These are phyloP conservation scores for Plasmodium cynomolgi DNA, from an alignment of 169 alveolate species.

Conservation along the genomic window DNA sequence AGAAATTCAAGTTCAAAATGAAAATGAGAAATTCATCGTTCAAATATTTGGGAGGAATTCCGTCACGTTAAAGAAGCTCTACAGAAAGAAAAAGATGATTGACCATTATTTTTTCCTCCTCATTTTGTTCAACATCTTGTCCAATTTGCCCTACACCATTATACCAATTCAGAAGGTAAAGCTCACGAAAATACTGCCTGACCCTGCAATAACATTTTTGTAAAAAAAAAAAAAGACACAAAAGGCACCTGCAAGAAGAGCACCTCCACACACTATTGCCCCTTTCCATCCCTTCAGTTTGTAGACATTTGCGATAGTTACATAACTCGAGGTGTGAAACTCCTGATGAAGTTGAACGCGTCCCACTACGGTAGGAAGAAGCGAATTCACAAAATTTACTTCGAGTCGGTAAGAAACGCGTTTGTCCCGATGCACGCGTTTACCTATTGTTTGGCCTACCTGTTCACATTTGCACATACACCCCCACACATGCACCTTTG, in stretches of 20 bases:
- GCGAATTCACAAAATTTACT: slow-evolving; percentile 65
- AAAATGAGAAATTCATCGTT: slow-evolving; percentile 52
- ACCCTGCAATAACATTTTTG: neutral
- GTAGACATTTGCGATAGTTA: slow-evolving; percentile 60
- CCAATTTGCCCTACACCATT: slow-evolving; percentile 68
- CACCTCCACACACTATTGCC: neutral
- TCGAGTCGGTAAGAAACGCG: slow-evolving; percentile 35
- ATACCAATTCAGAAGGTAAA: slow-evolving; percentile 70
- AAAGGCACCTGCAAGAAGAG: neutral
- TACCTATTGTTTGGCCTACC: neutral
- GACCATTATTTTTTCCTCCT: slow-evolving; percentile 66
- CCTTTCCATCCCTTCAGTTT: slow-evolving; percentile 20
- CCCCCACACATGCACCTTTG: neutral
- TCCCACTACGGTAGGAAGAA: slow-evolving; percentile 34
- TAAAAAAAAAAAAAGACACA: neutral
- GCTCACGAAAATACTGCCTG: neutral
- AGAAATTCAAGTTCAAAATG: slow-evolving; percentile 65
- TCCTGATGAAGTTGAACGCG: slow-evolving; percentile 28
- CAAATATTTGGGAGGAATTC: slow-evolving; percentile 59
- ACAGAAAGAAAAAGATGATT: slow-evolving; percentile 45
- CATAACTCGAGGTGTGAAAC: slow-evolving; percentile 21
- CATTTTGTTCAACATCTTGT: slow-evolving; percentile 36
- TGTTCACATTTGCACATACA: neutral
- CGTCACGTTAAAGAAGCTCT: slow-evolving; percentile 62
- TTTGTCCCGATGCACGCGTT: neutral